These are phyloP conservation scores for Vicia villosa DNA, from an alignment of 306 rosid genomes.

Conservation along the genomic window DNA sequence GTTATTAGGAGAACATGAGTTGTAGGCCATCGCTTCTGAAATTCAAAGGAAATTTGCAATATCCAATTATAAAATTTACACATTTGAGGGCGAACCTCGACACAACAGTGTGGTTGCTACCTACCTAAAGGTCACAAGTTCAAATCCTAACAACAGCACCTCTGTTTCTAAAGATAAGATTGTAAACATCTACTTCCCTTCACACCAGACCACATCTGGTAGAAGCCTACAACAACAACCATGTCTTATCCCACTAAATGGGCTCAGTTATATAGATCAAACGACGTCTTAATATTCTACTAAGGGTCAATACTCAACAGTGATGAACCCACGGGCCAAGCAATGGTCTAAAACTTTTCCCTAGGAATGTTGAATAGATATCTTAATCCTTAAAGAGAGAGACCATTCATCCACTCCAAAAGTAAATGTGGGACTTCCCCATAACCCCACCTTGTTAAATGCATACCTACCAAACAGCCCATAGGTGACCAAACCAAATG, in stretches of 20 bases:
- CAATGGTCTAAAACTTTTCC: constrained; percentile 1
- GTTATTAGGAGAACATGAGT: constrained; percentile 67
- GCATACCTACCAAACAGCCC: constrained; percentile 19
- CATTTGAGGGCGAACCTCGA: too few relatives aligned
- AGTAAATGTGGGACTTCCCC: constrained; percentile 30
- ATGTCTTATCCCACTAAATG: too few relatives aligned
- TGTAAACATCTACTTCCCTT: too few relatives aligned
- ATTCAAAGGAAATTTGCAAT: constrained; percentile 27
- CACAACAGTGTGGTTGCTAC: too few relatives aligned
- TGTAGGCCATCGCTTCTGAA: constrained; percentile 73
- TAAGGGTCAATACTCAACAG: background rate
- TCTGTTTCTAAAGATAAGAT: too few relatives aligned
- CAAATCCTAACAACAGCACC: too few relatives aligned
- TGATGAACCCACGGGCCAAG: constrained; percentile 9
- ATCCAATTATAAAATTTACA: constrained; percentile 7
- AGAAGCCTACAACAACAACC: too few relatives aligned
- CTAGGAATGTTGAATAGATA: constrained; percentile 13
- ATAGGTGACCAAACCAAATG: constrained; percentile 10
- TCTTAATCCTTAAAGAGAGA: constrained; percentile 26
- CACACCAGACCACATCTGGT: too few relatives aligned
- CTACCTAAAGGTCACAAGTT: too few relatives aligned
- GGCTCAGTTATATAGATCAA: too few relatives aligned
- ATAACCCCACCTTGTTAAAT: constrained; percentile 15
- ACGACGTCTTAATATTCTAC: too few relatives aligned
- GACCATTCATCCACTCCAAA: constrained; percentile 25